phyloP scores from a whole-genome alignment of 306 rosid genomes.

The Quercus alba region DNA sequence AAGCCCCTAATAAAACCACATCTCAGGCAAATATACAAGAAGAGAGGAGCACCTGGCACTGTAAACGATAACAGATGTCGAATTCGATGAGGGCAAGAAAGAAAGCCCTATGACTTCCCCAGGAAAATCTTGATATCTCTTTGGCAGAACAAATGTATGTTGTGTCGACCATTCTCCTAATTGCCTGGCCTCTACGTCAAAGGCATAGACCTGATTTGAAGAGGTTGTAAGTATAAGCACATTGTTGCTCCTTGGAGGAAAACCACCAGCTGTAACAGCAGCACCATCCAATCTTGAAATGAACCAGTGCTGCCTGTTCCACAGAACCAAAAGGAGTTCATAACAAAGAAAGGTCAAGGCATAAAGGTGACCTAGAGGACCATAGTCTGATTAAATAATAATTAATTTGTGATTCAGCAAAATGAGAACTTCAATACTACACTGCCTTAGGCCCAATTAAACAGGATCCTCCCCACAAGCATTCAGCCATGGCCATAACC shows the following conservation, averaged over 20 bases:
- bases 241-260: conserved; percentile 69
- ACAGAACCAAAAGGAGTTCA: conserved; percentile 1
- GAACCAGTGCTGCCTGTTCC: conserved; percentile 93
- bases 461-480: not conserved
- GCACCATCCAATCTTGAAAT: conserved; percentile 90
- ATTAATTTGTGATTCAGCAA: not conserved
- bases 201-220: conserved; percentile 85
- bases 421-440: not conserved
- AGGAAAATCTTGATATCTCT: conserved; percentile 88
- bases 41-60: conserved; percentile 72
- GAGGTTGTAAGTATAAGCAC: conserved; percentile 82
- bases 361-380: not conserved
- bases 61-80: conserved; percentile 73
- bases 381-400: not conserved
- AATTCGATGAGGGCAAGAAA: conserved; percentile 64
- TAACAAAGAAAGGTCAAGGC: not conserved
- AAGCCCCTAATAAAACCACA: not conserved
- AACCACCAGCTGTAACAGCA: conserved; percentile 90
- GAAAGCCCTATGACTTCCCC: conserved; percentile 97
- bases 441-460: not conserved
- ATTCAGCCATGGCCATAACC: not conserved
- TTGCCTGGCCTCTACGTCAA: conserved; percentile 83
- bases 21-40: not conserved
- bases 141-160: conserved; percentile 67
- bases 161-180: conserved; percentile 88